Conservation (phyloP, 2,329 filamentous ascomycete species). For the Aureobasidium subglaciale region DNA sequence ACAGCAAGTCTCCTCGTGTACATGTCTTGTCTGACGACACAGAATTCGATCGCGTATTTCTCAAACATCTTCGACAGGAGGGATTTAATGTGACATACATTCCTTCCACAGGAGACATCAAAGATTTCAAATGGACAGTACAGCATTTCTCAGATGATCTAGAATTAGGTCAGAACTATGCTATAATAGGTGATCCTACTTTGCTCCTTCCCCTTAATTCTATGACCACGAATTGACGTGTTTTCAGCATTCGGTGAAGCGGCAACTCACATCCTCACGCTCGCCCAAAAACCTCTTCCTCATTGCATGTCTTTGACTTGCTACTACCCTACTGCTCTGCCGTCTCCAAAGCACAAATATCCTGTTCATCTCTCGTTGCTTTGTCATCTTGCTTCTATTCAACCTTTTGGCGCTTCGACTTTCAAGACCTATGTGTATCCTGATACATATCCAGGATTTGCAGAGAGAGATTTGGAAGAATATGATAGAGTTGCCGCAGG, state of each 20-base stretch:
- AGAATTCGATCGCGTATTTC: conserved; percentile 31
- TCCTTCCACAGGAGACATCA: conserved; percentile 23
- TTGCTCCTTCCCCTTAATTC: background rate
- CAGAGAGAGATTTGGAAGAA: conserved; percentile 33
- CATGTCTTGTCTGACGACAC: conserved; percentile 34
- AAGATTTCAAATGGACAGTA: conserved; percentile 29
- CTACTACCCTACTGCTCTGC: conserved; percentile 37
- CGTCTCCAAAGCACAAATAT: conserved; percentile 32
- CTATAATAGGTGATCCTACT: conserved; percentile 20
- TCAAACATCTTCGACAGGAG: conserved; percentile 36
- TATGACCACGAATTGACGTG: background rate
- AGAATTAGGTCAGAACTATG: conserved; percentile 26
- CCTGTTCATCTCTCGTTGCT: conserved; percentile 20
- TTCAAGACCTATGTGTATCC: conserved; percentile 36
- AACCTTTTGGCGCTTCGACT: conserved; percentile 28
- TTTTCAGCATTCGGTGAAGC: conserved; percentile 36
- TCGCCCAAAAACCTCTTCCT: conserved; percentile 34
- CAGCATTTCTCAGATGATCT: conserved; percentile 33
- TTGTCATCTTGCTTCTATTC: conserved; percentile 33
- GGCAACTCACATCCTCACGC: conserved; percentile 34
- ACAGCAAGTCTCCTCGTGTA: conserved; percentile 26
- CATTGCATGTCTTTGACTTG: conserved; percentile 35
- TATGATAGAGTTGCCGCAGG: conserved; percentile 36
- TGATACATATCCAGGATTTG: conserved; percentile 33
- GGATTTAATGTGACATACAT: conserved; percentile 37